A percentile compares a stretch with the other conserved stretches of the same genome.
These are phyloP conservation scores for Sungouiozyma intestinalis DNA, from an alignment of 805 yeast genomes.

Conservation along the genomic window DNA sequence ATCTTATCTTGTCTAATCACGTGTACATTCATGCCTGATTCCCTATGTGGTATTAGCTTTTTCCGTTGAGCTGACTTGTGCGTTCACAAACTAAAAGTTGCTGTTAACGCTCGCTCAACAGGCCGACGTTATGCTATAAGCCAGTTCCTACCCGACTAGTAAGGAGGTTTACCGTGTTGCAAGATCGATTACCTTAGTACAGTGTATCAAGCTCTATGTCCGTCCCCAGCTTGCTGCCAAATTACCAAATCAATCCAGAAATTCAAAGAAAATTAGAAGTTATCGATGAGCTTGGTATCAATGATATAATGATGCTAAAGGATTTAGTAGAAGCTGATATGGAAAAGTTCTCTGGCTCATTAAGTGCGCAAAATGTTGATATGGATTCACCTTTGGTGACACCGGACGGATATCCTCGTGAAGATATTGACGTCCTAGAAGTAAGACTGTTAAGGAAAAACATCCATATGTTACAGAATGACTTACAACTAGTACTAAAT, in stretches of 20 bases:
- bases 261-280: constrained; percentile 4
- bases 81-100: no score
- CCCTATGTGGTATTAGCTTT: no score
- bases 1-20: no score
- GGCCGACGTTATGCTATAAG: no score
- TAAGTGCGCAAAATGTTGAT: constrained; percentile 39
- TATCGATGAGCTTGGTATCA: constrained; percentile 1
- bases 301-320: constrained; percentile 27
- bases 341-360: constrained; percentile 31
- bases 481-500: constrained; percentile 41
- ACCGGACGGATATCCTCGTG: constrained; percentile 75
- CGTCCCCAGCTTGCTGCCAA: constrained; percentile 4
- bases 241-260: constrained; percentile 6
- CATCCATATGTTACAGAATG: constrained; percentile 63
- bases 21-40: no score
- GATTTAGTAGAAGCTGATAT: constrained; percentile 34
- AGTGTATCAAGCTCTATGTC: no score
- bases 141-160: no score
- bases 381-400: constrained; percentile 59
- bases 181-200: no score
- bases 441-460: constrained; percentile 52
- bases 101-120: no score
- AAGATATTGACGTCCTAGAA: constrained; percentile 69
- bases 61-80: no score
- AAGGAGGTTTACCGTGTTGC: no score